A percentile compares a stretch with the other conserved stretches of the same genome.
Conservation (phyloP, 768 basidiomycete genomes). For the Boletales sp. region DNA sequence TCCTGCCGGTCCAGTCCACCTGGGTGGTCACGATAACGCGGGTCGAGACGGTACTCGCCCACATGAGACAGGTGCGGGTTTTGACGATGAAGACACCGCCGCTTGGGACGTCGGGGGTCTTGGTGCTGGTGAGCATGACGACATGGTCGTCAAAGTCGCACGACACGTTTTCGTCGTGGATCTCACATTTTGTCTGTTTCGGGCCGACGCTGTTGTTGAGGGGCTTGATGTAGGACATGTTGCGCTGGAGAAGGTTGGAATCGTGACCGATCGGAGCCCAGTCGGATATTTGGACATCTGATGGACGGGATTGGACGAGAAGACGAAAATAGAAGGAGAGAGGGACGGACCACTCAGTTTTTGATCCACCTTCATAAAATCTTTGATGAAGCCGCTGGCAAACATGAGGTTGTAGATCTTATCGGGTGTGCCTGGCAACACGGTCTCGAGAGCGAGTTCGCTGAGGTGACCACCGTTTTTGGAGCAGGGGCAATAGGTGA, state of each 20-base stretch:
- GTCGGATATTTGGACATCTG: constrained; percentile 94
- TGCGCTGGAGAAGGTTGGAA: constrained; percentile 71
- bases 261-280: constrained; percentile 72
- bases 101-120: constrained; percentile 92
- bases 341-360: constrained; percentile 71
- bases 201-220: constrained; percentile 86
- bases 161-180: constrained; percentile 78
- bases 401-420: constrained; percentile 96
- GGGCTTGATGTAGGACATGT: constrained; percentile 97
- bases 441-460: constrained; percentile 72
- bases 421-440: constrained; percentile 89
- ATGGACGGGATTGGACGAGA: not conserved
- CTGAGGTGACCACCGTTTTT: constrained; percentile 63
- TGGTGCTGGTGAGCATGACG: constrained; percentile 81
- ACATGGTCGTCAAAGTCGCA: constrained; percentile 84
- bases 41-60: constrained; percentile 78
- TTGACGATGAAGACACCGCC: constrained; percentile 92
- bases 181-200: constrained; percentile 93
- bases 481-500: constrained; percentile 73
- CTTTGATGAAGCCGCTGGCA: constrained; percentile 91
- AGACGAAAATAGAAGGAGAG: too few relatives aligned
- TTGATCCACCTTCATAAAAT: constrained; percentile 87
- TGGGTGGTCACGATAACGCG: constrained; percentile 83
- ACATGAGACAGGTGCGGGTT: constrained; percentile 92
- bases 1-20: constrained; percentile 95